phyloP scores from a whole-genome alignment of 345 rosid genomes.

The Lepidium didymum region DNA sequence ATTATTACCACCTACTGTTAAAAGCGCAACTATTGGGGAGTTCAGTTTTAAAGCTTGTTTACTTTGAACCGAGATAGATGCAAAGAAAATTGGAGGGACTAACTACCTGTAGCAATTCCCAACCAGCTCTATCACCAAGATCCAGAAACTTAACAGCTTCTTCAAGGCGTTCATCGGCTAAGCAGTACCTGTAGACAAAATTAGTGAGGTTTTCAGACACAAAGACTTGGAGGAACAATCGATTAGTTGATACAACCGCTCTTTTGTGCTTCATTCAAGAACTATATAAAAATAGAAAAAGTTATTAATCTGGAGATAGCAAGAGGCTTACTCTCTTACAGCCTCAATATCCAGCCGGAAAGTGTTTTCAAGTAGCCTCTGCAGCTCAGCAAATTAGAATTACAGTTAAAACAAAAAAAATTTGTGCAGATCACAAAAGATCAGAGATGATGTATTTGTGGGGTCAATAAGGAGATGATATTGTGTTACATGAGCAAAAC shows the following conservation, averaged over 20 bases:
- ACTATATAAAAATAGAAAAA: neutral
- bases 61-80: neutral
- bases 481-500: neutral
- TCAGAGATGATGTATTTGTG: neutral
- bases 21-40: neutral
- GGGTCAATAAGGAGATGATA: neutral
- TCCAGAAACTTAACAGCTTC: slow-evolving; percentile 90
- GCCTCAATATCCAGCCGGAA: slow-evolving; percentile 86
- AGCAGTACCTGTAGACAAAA: slow-evolving; percentile 59
- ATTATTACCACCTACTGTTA: neutral
- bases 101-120: slow-evolving; percentile 87
- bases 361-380: slow-evolving; percentile 91
- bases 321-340: slow-evolving; percentile 70
- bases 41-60: neutral
- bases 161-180: slow-evolving; percentile 75
- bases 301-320: neutral
- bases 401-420: slow-evolving; percentile 5
- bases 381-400: slow-evolving; percentile 27
- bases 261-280: neutral
- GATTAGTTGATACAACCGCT: neutral
- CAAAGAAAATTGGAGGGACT: neutral
- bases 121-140: slow-evolving; percentile 72
- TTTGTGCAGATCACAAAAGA: neutral
- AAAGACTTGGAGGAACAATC: neutral
- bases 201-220: neutral